Conservation (phyloP, 495 filamentous ascomycete species). For the Cairneyella variabilis region DNA sequence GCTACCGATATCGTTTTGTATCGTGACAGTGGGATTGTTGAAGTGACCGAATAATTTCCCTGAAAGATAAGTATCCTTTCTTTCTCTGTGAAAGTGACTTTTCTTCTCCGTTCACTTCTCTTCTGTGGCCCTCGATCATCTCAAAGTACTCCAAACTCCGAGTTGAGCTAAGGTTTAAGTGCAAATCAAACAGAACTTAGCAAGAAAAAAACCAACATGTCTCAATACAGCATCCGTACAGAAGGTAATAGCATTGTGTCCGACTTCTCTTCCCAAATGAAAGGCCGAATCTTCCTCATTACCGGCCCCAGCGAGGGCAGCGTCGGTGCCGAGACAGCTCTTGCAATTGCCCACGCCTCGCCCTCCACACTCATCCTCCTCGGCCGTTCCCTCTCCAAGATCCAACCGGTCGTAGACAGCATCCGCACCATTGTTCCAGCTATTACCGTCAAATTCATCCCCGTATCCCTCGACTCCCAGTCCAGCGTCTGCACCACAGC, state of each 20-base stretch:
- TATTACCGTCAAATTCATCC: conserved; percentile 32
- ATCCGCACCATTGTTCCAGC: conserved; percentile 15
- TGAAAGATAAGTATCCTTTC: too few species aligned
- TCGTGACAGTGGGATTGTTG: too few species aligned
- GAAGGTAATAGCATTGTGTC: conserved; percentile 27
- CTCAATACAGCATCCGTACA: conserved; percentile 22
- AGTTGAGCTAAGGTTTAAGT: too few species aligned
- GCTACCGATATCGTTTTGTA: too few species aligned
- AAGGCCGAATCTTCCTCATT: conserved; percentile 30
- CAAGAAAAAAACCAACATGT: too few species aligned
- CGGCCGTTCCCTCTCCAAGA: conserved; percentile 35
- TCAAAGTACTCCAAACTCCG: too few species aligned
- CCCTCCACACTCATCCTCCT: conserved; percentile 41
- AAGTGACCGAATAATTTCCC: too few species aligned
- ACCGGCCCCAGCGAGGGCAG: conserved; percentile 45
- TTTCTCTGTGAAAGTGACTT: too few species aligned
- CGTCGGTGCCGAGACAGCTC: conserved; percentile 46
- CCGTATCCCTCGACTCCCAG: conserved; percentile 42
- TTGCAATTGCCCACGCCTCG: conserved; percentile 37
- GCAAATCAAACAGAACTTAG: too few species aligned
- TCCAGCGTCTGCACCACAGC: conserved; percentile 49
- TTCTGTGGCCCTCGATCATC: too few species aligned
- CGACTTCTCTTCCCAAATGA: conserved; percentile 36
- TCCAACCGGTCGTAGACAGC: conserved; percentile 33
- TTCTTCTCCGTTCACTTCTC: too few species aligned